Evolutionary conservation across 345 rosid species (phyloP).

Genomic region (Sapria himalayana): DNA sequence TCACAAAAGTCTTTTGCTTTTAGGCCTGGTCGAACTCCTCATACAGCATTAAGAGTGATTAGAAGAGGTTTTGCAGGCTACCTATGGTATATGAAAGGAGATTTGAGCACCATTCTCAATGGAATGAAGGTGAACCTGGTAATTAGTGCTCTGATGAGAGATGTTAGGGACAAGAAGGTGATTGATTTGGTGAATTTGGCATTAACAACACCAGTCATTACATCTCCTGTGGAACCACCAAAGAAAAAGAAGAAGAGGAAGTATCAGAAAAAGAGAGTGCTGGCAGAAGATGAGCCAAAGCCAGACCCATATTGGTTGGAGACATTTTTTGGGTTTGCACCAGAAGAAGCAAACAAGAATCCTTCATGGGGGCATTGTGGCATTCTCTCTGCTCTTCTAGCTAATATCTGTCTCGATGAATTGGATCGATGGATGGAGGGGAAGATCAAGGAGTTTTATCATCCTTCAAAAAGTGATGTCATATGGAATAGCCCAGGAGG

Average conservation of each 20-base stretch:
- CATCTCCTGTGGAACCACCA: conserved; percentile 25
- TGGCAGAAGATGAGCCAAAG: conserved; percentile 95
- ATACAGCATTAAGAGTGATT: conserved; percentile 69
- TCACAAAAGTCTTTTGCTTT: conserved; percentile 77
- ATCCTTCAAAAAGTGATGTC: conserved; percentile 77
- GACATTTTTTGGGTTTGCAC: conserved; percentile 85
- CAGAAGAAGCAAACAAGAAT: conserved; percentile 79
- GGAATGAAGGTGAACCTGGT: conserved; percentile 80
- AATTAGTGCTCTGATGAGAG: conserved; percentile 74
- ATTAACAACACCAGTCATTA: conserved; percentile 61
- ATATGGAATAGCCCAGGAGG: conserved; percentile 90
- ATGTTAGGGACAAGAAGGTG: conserved; percentile 86
- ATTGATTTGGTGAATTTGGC: conserved; percentile 72
- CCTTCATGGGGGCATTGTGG: conserved; percentile 98
- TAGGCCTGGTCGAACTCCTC: conserved; percentile 81
- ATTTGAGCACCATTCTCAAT: conserved; percentile 74
- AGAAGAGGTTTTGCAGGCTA: conserved; percentile 81
- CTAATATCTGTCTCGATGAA: conserved; percentile 81
- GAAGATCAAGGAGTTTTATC: conserved; percentile 72
- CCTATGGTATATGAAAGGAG: conserved; percentile 84
- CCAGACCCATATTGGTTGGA: conserved; percentile 98
- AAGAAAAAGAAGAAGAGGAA: conserved; percentile 58
- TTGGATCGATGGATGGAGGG: conserved; percentile 74
- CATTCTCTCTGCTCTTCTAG: conserved; percentile 74
- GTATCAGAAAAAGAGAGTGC: conserved; percentile 77